Percentiles rank a stretch among this genome's conserved stretches.
Conservation (phyloP, 1,139 yeast genomes). For the Debaryomyces sp. region DNA sequence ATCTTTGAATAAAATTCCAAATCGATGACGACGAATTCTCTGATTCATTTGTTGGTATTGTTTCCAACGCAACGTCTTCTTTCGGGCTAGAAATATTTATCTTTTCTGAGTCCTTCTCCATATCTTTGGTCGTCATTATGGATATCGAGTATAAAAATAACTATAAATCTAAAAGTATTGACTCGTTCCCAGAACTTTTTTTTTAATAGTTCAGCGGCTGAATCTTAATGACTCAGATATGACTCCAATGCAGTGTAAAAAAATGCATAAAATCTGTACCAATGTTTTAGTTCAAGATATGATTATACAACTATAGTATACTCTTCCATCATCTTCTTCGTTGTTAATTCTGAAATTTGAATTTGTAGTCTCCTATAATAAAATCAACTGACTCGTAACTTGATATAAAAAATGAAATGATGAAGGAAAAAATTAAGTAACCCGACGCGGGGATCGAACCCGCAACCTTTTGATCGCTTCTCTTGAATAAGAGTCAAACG, state of each 20-base stretch:
- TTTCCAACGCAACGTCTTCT: neutral
- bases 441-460: constrained; percentile 44
- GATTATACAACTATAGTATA: too few relatives aligned
- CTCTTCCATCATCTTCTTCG: too few relatives aligned
- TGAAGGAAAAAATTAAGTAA: constrained; percentile 17
- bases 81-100: neutral
- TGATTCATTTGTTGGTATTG: neutral
- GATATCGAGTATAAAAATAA: neutral
- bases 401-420: neutral
- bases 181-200: neutral
- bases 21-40: neutral
- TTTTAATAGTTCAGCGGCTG: neutral
- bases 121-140: neutral
- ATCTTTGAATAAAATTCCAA: constrained; percentile 12
- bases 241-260: neutral
- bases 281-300: neutral
- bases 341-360: too few relatives aligned
- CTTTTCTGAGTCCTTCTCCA: constrained; percentile 4
- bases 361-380: too few relatives aligned
- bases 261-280: neutral
- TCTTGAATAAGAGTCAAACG: constrained; percentile 15
- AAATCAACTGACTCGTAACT: too few relatives aligned
- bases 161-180: neutral
- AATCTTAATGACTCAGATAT: neutral
- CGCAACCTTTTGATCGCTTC: constrained; percentile 34